Evolutionary conservation across 179 eudicot species (phyloP).

Genomic region (Vitellaria paradoxa): DNA sequence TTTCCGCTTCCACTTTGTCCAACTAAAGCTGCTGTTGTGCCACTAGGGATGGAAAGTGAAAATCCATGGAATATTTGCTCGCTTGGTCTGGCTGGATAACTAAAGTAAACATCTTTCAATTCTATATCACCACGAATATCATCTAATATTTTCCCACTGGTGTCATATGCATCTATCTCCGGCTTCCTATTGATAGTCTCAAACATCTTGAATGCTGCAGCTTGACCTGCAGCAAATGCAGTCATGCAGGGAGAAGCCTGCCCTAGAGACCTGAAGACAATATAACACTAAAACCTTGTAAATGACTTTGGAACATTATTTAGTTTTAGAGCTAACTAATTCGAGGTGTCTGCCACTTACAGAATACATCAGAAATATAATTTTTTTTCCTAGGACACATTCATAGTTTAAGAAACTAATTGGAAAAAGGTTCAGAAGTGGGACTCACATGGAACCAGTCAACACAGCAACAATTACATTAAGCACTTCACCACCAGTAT

Average conservation of each 20-base stretch:
- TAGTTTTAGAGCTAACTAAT: background rate
- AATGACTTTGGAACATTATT: background rate
- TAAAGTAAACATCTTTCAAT: constrained; percentile 46
- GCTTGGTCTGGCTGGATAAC: constrained; percentile 58
- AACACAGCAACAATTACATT: constrained; percentile 44
- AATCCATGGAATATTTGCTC: constrained; percentile 50
- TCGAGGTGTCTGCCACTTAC: background rate
- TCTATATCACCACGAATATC: constrained; percentile 58
- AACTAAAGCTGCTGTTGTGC: constrained; percentile 62
- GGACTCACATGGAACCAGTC: constrained; percentile 43
- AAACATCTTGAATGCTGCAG: constrained; percentile 67
- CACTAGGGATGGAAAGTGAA: constrained; percentile 46
- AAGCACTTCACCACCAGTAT: constrained; percentile 39
- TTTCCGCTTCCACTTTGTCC: constrained; percentile 71
- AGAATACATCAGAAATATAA: background rate
- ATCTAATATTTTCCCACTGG: constrained; percentile 37
- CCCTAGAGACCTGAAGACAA: constrained; percentile 42
- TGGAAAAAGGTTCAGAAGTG: background rate
- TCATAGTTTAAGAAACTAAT: background rate
- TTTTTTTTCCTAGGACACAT: too few species aligned
- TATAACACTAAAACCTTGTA: background rate
- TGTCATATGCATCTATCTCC: constrained; percentile 44
- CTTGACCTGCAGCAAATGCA: constrained; percentile 58
- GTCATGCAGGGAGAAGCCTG: constrained; percentile 53
- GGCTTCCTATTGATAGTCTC: constrained; percentile 56